phyloP scores from a whole-genome alignment of 139 green algal genomes.

The Chlorella sp. region DNA sequence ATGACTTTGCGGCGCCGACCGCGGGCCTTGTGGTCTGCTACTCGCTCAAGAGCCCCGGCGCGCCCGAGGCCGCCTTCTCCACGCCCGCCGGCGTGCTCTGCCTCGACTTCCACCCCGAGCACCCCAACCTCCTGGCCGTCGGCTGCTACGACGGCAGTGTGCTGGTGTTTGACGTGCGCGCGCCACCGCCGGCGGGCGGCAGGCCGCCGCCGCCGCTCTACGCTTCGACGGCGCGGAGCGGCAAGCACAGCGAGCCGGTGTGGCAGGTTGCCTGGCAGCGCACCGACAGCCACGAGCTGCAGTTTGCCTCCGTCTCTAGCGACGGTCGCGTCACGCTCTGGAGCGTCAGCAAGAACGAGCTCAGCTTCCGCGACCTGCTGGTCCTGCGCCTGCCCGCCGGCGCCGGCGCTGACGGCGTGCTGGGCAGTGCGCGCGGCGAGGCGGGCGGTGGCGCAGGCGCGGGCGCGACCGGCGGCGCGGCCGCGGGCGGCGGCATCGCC shows the following conservation, averaged over 20 bases:
- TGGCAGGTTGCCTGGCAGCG: slow-evolving; percentile 69
- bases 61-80: slow-evolving; percentile 77
- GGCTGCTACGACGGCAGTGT: slow-evolving; percentile 89
- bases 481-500: not conserved
- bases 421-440: not conserved
- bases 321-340: slow-evolving; percentile 86
- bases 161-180: slow-evolving; percentile 67
- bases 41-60: slow-evolving; percentile 84
- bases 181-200: not conserved
- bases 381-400: slow-evolving; percentile 44
- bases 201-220: slow-evolving; percentile 56
- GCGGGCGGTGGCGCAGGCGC: slow-evolving; percentile 9
- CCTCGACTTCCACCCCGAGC: slow-evolving; percentile 88
- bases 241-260: slow-evolving; percentile 89
- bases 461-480: not conserved
- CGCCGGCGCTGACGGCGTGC: not conserved
- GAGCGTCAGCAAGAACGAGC: slow-evolving; percentile 84
- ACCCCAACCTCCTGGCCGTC: slow-evolving; percentile 81
- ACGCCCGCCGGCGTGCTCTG: slow-evolving; percentile 85
- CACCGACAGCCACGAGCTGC: slow-evolving; percentile 65
- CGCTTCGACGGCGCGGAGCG: slow-evolving; percentile 59
- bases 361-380: slow-evolving; percentile 71
- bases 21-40: slow-evolving; percentile 83
- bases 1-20: slow-evolving; percentile 81
- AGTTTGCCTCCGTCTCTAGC: slow-evolving; percentile 65